A percentile compares a stretch with the other conserved stretches of the same genome.
These are phyloP conservation scores for Protomyces lactucae-debilis DNA, from an alignment of 1,139 yeast species.

Conservation along the genomic window DNA sequence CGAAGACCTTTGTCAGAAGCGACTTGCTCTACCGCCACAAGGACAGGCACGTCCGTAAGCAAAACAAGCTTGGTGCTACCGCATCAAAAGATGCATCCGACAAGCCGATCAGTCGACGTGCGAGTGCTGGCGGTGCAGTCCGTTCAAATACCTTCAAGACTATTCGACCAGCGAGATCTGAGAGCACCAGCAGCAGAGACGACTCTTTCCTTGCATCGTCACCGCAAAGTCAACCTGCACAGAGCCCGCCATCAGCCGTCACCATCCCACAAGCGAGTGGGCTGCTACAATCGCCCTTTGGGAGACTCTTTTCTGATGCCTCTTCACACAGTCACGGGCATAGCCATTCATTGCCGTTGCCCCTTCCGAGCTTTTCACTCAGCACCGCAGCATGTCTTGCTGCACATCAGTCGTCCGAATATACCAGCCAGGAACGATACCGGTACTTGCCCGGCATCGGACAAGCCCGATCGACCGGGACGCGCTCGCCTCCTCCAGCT, in stretches of 20 bases:
- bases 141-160: not conserved
- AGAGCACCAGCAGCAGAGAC: slow-evolving; percentile 12
- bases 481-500: not conserved
- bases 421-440: not conserved
- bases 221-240: not conserved
- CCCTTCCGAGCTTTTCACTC: not conserved
- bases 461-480: not conserved
- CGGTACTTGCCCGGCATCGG: not conserved
- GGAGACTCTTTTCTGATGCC: not conserved
- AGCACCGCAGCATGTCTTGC: not conserved
- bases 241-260: not conserved
- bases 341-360: not conserved
- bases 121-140: not conserved
- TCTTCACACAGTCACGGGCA: not conserved
- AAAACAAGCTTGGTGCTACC: not conserved
- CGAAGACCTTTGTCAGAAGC: slow-evolving; percentile 22
- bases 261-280: not conserved
- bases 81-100: slow-evolving; percentile 1
- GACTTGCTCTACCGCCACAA: slow-evolving; percentile 23
- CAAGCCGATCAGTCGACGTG: not conserved
- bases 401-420: not conserved
- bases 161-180: slow-evolving; percentile 21
- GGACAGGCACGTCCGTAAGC: slow-evolving; percentile 9
- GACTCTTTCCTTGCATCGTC: not conserved
- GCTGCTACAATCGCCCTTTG: slow-evolving; percentile 21